Base-by-base conservation (phyloP, 2,329 filamentous ascomycete species). In the Lomentospora prolificans region DNA sequence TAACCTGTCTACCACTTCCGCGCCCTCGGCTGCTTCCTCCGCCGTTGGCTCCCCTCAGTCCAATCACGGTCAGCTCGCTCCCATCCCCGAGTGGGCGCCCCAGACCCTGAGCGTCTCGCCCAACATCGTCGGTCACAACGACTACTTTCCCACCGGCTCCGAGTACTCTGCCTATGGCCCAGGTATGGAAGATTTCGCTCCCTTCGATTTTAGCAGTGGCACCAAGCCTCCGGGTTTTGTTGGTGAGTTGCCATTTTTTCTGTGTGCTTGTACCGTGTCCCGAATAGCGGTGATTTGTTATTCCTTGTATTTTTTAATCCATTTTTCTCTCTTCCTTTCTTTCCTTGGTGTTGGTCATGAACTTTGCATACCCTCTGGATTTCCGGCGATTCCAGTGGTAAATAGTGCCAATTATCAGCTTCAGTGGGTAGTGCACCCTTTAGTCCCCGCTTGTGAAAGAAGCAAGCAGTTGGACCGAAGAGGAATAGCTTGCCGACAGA, bases 31-130 rank as follows among this genome's bases (percentile, higher is more conserved):
- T 3, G 75, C 84, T 5, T 87, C 84, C 1, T 87, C 85, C 7
- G 81, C 80, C 55, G 79, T 84, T 59, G 83, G 83, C 57, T 88
- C 85, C 22, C 85, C 85, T 25, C 80, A 82, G 63, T 84, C 83
- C 1, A 77, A 79, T 60, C 77, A 80, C 63, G 77, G 78, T 56
- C 79, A 80, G 61, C 69, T 78, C 60, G 79, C 79, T 58, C 73
- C 74, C 62, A 75, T 81, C 53, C 74, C 82, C 50, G 80, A 83
- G 58, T 87, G 83, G 81, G 68, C 75, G 19, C 64, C 66, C 8
- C 46, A 51, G 46, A 31, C 77, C 55, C 71, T 87, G 33, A 80
- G 77, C 53, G 73, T 86, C 56, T 81, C 78, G 61, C 84, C 85
- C 28, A 72, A 75, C 64, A 86, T 89, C 59, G 80, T 87, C 53